Evolutionary conservation across 768 basidiomycete species (phyloP), one percentile per base, ranked within the genome.

Genomic region (Chalciporus sphaerocephalus): DNA sequence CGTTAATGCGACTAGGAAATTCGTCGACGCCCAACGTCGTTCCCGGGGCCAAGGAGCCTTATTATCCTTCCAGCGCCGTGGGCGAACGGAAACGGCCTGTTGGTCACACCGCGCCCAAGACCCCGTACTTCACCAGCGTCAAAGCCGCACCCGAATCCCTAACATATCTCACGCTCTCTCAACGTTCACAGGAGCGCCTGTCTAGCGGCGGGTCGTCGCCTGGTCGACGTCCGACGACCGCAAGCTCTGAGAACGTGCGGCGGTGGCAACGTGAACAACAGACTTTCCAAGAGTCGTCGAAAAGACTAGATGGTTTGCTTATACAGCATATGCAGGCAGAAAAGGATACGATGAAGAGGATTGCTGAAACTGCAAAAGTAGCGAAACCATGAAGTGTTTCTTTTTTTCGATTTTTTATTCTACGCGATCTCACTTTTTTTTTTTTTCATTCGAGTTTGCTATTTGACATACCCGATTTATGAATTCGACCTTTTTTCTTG

Each of bases 261-360:
- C 56, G 30, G 23, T 67, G 64, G 64, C 65, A 51, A 44, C 48
- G 37, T 37, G 61, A 66, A 5, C 66, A 70, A 42, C 55, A 59
- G 25, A 60, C 55, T 33, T 68, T 69, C 61, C 70, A 79, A 52
- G 82, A 85, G 63, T 80, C 81, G 22, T 61, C 83, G 49, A 73
- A 68, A 66, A 78, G 74, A 65, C 67, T 92, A 52, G 87, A 92
- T 60, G 89, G 87, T 50, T 76, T 92, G 80, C 68, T 92, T 42
- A 68, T 81, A 43, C 81, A 85, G 62, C 90, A 92, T 61, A 85
- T 92, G 71, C 85, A 87, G 67, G 75, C 82, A 42, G 90, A 92
- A 68, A 82, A 81, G 69, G 85, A 89, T 58, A 82, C 79, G 25
- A 74, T 92, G 56, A 85, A 78, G 69, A 74, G 80, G 67, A 90